Evolutionary conservation across 805 yeast species (phyloP).

Genomic region (Candida parachauliodes): DNA sequence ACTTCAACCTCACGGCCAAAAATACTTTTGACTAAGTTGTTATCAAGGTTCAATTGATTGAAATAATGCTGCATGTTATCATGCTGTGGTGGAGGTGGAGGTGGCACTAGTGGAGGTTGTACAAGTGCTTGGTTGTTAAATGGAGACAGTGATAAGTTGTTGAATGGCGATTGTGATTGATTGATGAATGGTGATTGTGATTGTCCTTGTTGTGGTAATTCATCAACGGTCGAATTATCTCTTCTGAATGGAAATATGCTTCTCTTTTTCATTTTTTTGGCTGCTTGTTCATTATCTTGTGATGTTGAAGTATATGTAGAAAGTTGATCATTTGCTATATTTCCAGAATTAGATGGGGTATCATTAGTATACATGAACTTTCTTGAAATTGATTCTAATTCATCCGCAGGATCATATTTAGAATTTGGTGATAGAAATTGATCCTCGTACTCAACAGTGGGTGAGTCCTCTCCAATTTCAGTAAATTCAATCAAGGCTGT

Average conservation of each 20-base stretch:
- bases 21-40: constrained; percentile 36
- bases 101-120: background rate
- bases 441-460: constrained; percentile 4
- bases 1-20: constrained; percentile 64
- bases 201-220: constrained; percentile 1
- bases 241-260: constrained; percentile 53
- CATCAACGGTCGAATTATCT: constrained; percentile 6
- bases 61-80: constrained; percentile 27
- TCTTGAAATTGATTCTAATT: constrained; percentile 4
- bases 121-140: too few species aligned
- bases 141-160: too few species aligned
- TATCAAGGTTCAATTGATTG: constrained; percentile 33
- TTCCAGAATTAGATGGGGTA: too few species aligned
- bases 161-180: background rate
- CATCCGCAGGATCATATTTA: constrained; percentile 5
- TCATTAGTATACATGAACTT: constrained; percentile 4
- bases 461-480: constrained; percentile 14
- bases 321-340: constrained; percentile 6
- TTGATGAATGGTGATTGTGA: constrained; percentile 4
- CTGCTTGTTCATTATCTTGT: constrained; percentile 3
- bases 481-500: constrained; percentile 36
- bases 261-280: constrained; percentile 49
- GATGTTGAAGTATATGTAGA: constrained; percentile 5
- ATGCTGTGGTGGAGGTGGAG: constrained; percentile 3
- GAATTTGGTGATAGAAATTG: constrained; percentile 7